These are phyloP conservation scores for Guadua angustifolia DNA, from an alignment of 176 grass and related monocot species.

Conservation along the genomic window DNA sequence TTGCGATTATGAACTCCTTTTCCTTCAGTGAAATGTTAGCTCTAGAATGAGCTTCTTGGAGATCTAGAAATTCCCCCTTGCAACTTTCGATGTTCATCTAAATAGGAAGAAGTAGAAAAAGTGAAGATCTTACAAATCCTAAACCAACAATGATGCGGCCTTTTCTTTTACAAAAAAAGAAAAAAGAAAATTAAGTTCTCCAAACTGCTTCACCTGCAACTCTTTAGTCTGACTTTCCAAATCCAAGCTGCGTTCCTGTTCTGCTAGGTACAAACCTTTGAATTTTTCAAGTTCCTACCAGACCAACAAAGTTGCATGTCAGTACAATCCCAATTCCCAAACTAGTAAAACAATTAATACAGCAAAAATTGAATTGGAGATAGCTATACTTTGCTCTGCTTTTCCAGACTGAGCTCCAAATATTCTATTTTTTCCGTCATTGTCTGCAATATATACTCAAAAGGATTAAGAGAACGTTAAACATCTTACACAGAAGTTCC, in stretches of 20 bases:
- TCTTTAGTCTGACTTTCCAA: constrained; percentile 67
- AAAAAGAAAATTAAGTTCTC: not conserved
- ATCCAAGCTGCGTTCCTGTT: constrained; percentile 63
- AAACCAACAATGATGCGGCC: not conserved
- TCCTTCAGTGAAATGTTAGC: constrained; percentile 51
- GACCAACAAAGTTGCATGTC: constrained; percentile 34
- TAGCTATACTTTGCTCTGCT: constrained; percentile 62
- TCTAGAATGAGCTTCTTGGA: constrained; percentile 61
- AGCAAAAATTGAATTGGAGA: not conserved
- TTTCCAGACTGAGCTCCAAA: constrained; percentile 61
- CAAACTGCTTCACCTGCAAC: constrained; percentile 63
- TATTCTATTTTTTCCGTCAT: constrained; percentile 65
- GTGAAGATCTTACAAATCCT: constrained; percentile 1
- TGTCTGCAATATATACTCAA: constrained; percentile 53
- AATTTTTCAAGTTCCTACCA: constrained; percentile 69
- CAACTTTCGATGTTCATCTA: constrained; percentile 67
- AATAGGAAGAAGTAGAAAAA: constrained; percentile 32
- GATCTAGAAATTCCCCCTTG: constrained; percentile 53
- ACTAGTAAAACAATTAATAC: not conserved
- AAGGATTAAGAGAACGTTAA: constrained; percentile 2
- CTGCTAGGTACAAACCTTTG: constrained; percentile 57
- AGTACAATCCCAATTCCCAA: constrained; percentile 30
- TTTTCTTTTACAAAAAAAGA: not conserved
- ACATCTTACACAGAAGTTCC: constrained; percentile 5
- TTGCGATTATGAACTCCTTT: constrained; percentile 86